Percentiles rank a stretch among this genome's conserved stretches.
Evolutionary conservation across 139 green algal species (phyloP).

Genomic region (Picochlorum sp.): DNA sequence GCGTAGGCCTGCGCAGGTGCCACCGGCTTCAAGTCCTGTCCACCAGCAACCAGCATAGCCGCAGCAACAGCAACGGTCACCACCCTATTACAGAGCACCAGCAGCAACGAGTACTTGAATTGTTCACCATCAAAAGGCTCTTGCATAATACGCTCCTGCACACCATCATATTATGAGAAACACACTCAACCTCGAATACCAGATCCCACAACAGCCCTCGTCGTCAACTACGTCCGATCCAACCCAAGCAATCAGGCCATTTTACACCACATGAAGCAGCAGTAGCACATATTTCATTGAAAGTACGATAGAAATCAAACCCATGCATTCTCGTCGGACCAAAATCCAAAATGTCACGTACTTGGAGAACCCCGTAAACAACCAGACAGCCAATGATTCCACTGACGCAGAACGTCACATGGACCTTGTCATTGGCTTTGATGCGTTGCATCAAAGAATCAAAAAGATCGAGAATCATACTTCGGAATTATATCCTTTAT

Average conservation of each 20-base stretch:
- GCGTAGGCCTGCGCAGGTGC: slow-evolving; percentile 62
- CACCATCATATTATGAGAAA: too few species aligned
- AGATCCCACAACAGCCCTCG: background rate
- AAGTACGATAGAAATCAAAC: background rate
- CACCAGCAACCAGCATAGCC: slow-evolving; percentile 29
- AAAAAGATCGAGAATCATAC: slow-evolving; percentile 7
- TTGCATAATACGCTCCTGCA: slow-evolving; percentile 92
- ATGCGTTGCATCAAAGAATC: slow-evolving; percentile 10
- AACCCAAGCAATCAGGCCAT: background rate
- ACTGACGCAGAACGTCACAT: slow-evolving; percentile 26
- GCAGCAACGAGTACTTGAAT: slow-evolving; percentile 86
- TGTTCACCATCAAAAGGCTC: slow-evolving; percentile 42
- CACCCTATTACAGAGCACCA: slow-evolving; percentile 91
- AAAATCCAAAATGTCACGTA: slow-evolving; percentile 4
- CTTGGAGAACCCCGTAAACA: slow-evolving; percentile 59
- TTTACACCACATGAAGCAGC: too few species aligned
- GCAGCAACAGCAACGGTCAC: slow-evolving; percentile 57
- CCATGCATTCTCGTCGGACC: background rate
- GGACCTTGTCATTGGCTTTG: slow-evolving; percentile 21
- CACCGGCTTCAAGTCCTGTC: slow-evolving; percentile 25
- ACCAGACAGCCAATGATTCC: slow-evolving; percentile 51
- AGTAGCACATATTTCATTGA: too few species aligned
- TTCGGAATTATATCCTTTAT: too few species aligned
- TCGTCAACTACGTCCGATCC: background rate
- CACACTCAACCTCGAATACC: too few species aligned